Base-by-base conservation (phyloP, 2,329 filamentous ascomycete genomes). In the Pseudocercospora musae region DNA sequence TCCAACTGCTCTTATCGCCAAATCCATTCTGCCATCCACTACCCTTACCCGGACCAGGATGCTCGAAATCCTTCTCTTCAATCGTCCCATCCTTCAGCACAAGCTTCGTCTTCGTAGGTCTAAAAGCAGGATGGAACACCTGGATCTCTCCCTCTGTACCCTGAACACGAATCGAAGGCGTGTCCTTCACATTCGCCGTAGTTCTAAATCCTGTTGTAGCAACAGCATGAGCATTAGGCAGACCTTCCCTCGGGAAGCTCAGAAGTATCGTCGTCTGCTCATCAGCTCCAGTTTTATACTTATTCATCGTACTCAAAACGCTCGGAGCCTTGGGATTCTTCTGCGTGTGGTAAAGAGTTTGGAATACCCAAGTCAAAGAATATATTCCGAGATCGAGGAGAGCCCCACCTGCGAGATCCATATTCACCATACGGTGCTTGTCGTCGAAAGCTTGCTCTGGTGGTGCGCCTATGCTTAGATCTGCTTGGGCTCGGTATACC, bases 371-470 rank as follows among this genome's bases (percentile, higher is more conserved):
- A 31, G 91, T 96, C 65, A 96, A 78, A 52, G 90, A 86, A 80
- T 96, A 96, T 76, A 96, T 89, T 64, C 92, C 92, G 61, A 96
- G 81, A 76, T 96, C 92, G 56, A 96, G 83, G 59, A 96, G 80
- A 1, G 88, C 89, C 58, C 92, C 92, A 29, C 92, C 92, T 0
- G 92, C 92, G 49, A 96, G 82, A 71, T 93, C 88, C 20, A 83
- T 82, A 77, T 96, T 96, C 66, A 96, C 85, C 86, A 96, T 92
- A 58, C 92, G 87, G 78, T 92, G 82, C 56, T 82, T 79, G 70
- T 87, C 83, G 44, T 83, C 80, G 68, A 81, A 85, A 59, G 85
- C 79, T 59, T 82, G 84, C 70, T 90, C 83, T 0, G 85, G 82
- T 69, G 87, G 82, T 48, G 82, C 79, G 53, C 84, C 85, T 70